A percentile compares a stretch with the other conserved stretches of the same genome.
Conservation (phyloP, 495 filamentous ascomycete species). For the Xylaria acuta region DNA sequence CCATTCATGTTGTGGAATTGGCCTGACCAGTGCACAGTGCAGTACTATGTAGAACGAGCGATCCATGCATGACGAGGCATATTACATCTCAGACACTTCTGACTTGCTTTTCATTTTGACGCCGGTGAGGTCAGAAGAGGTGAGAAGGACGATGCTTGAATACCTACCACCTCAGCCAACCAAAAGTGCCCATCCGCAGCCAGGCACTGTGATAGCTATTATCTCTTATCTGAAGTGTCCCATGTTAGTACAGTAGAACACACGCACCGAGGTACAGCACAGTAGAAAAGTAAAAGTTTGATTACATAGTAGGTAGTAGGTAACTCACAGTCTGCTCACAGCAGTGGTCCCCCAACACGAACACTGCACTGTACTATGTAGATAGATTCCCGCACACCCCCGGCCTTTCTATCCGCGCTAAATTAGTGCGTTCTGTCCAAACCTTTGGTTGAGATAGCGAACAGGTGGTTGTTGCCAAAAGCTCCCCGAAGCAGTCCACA, state of each 20-base stretch:
- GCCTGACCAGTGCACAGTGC: neutral
- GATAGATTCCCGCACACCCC: neutral
- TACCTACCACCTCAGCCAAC: neutral
- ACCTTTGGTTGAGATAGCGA: neutral
- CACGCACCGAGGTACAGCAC: conserved; percentile 1
- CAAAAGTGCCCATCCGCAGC: neutral
- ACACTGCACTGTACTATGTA: too few species aligned
- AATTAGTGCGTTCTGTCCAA: neutral
- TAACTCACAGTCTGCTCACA: too few species aligned
- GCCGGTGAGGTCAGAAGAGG: too few species aligned
- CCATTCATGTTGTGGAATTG: conserved; percentile 2
- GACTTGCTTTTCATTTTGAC: neutral
- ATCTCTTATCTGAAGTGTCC: neutral
- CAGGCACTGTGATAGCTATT: neutral
- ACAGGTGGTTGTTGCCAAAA: neutral
- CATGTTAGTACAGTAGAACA: neutral
- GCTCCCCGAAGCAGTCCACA: neutral
- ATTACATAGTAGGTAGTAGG: too few species aligned
- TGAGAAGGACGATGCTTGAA: too few species aligned
- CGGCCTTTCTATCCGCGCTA: neutral
- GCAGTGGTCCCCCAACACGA: too few species aligned
- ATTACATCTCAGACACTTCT: neutral
- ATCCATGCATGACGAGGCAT: neutral
- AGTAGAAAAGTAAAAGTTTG: neutral
- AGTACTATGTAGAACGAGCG: neutral